These are phyloP conservation scores for Vitis hybrid DNA, from an alignment of 177 flowering plant genomes.

Conservation along the genomic window DNA sequence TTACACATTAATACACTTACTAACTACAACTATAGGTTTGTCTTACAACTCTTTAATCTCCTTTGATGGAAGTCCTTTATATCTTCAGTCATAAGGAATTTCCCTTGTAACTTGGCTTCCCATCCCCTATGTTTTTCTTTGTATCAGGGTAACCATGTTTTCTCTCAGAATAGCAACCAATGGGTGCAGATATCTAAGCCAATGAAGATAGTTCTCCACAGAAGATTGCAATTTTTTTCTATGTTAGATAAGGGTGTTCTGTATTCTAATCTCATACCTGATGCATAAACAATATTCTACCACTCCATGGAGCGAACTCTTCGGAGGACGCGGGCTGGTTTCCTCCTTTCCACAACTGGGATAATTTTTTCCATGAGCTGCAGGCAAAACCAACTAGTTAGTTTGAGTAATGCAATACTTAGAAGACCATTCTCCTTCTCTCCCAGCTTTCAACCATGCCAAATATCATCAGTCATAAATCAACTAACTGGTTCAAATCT, in stretches of 20 bases:
- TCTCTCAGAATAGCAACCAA: conserved; percentile 8
- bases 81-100: conserved; percentile 1
- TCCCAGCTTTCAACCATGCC: too few relatives aligned
- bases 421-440: too few relatives aligned
- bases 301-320: conserved; percentile 47
- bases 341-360: conserved; percentile 52
- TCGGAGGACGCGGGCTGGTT: conserved; percentile 44
- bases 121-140: background rate
- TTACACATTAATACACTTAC: background rate
- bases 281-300: conserved; percentile 26
- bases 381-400: conserved; percentile 15
- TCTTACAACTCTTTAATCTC: background rate
- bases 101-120: background rate
- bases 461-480: too few relatives aligned
- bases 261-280: background rate
- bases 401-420: background rate
- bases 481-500: too few relatives aligned
- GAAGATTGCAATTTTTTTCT: background rate
- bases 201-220: background rate
- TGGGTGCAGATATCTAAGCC: background rate
- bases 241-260: background rate
- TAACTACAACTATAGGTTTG: background rate
- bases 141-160: background rate
- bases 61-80: background rate
- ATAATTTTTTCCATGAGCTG: conserved; percentile 65